Conservation (phyloP, 345 rosid species). For the Linum usitatissimum region DNA sequence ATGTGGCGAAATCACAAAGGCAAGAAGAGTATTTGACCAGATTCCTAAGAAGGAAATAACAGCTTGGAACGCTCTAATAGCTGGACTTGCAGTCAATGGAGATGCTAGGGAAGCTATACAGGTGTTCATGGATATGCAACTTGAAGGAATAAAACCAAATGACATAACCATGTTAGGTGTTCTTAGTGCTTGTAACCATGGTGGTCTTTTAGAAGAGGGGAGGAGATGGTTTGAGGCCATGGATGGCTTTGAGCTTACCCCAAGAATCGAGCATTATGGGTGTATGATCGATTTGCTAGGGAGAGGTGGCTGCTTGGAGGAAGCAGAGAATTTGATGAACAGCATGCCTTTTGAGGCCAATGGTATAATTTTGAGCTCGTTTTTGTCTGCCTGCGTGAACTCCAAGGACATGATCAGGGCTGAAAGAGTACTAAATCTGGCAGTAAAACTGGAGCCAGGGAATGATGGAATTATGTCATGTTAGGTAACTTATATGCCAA, state of each 20-base stretch:
- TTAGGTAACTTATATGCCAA: slow-evolving; percentile 60
- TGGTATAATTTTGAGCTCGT: slow-evolving; percentile 55
- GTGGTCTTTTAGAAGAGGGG: slow-evolving; percentile 65
- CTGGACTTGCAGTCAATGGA: slow-evolving; percentile 66
- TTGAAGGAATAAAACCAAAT: slow-evolving; percentile 41
- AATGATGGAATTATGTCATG: slow-evolving; percentile 52
- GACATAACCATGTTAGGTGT: slow-evolving; percentile 53
- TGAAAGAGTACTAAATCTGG: slow-evolving; percentile 33
- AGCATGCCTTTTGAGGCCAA: slow-evolving; percentile 59
- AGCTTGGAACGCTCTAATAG: slow-evolving; percentile 74
- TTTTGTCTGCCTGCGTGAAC: slow-evolving; percentile 52
- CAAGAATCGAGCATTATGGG: slow-evolving; percentile 63
- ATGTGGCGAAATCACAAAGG: slow-evolving; percentile 54
- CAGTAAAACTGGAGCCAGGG: slow-evolving; percentile 31
- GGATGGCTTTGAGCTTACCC: slow-evolving; percentile 35
- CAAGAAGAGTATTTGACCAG: too few species aligned
- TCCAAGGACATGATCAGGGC: slow-evolving; percentile 44
- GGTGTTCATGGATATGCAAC: slow-evolving; percentile 36
- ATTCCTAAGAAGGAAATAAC: slow-evolving; percentile 36
- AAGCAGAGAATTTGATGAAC: slow-evolving; percentile 51
- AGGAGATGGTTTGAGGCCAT: slow-evolving; percentile 54
- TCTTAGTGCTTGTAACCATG: slow-evolving; percentile 72
- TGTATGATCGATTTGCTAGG: slow-evolving; percentile 66
- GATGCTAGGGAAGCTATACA: slow-evolving; percentile 46
- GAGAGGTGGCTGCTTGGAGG: slow-evolving; percentile 51